A percentile compares a stretch with the other conserved stretches of the same genome.
Conservation (phyloP, 768 basidiomycete genomes). For the Podaxis sp. region DNA sequence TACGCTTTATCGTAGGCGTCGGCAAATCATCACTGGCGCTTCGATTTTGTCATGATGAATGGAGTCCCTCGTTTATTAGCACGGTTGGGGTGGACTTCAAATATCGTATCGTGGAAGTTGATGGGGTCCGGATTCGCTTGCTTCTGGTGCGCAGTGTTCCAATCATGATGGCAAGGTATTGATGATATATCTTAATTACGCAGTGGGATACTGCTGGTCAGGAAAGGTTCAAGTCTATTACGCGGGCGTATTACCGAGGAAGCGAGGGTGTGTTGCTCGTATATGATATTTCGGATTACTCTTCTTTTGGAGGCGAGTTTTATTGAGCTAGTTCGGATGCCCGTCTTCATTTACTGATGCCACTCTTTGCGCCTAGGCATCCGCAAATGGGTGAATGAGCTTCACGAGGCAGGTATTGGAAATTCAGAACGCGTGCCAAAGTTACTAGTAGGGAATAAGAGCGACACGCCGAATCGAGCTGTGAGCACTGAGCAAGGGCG, state of each 20-base stretch:
- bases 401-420: background rate
- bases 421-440: background rate
- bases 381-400: conserved; percentile 5
- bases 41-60: conserved; percentile 12
- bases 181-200: background rate
- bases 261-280: conserved; percentile 10
- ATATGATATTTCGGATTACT: conserved; percentile 7
- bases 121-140: conserved; percentile 1
- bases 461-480: background rate
- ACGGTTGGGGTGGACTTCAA: conserved; percentile 9
- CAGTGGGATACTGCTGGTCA: conserved; percentile 15
- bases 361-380: background rate
- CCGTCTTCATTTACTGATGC: background rate
- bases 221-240: conserved; percentile 7
- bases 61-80: conserved; percentile 10
- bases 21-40: conserved; percentile 9
- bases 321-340: background rate
- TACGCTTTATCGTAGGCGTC: background rate
- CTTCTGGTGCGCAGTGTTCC: background rate
- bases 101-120: conserved; percentile 8
- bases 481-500: conserved; percentile 4
- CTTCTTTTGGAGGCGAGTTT: conserved; percentile 5
- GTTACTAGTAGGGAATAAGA: conserved; percentile 12
- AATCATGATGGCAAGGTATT: background rate
- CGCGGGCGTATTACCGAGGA: conserved; percentile 7